Evolutionary conservation across 2,329 filamentous ascomycete species (phyloP).

Genomic region (Pyrenochaeta sp.): DNA sequence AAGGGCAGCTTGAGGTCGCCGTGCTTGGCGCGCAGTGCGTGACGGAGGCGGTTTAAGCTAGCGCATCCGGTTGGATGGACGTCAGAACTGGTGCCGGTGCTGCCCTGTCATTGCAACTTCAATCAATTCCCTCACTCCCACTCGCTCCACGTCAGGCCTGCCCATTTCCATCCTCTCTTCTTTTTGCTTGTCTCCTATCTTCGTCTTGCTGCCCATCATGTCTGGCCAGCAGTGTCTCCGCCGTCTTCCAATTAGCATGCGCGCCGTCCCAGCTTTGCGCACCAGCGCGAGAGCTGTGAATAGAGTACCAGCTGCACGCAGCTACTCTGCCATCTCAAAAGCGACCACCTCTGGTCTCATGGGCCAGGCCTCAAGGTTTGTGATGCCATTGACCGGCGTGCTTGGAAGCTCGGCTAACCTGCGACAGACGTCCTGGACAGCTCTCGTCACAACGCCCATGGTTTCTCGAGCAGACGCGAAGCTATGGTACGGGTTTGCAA

Average conservation of each 20-base stretch:
- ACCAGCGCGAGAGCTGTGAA: slow-evolving; percentile 36
- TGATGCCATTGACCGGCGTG: slow-evolving; percentile 15
- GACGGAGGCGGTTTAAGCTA: slow-evolving; percentile 33
- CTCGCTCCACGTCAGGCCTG: slow-evolving; percentile 14
- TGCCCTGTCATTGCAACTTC: slow-evolving; percentile 25
- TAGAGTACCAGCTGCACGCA: slow-evolving; percentile 35
- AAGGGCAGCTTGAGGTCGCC: slow-evolving; percentile 33
- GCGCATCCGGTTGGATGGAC: slow-evolving; percentile 37
- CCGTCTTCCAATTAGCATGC: slow-evolving; percentile 42
- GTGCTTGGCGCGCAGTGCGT: slow-evolving; percentile 34
- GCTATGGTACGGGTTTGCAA: slow-evolving; percentile 38
- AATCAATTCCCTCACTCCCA: slow-evolving; percentile 43
- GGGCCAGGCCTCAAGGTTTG: slow-evolving; percentile 40
- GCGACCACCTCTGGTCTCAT: slow-evolving; percentile 47
- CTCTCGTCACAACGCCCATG: slow-evolving; percentile 36
- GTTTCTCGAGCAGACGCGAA: slow-evolving; percentile 43
- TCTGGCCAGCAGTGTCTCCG: slow-evolving; percentile 51
- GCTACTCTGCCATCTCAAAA: slow-evolving; percentile 45
- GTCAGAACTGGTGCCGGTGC: slow-evolving; percentile 31
- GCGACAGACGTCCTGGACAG: slow-evolving; percentile 39
- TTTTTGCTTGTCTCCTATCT: slow-evolving; percentile 15
- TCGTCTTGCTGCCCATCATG: slow-evolving; percentile 34
- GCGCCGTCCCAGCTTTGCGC: slow-evolving; percentile 42
- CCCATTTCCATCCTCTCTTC: slow-evolving; percentile 13
- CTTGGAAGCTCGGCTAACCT: slow-evolving; percentile 18